Percentiles rank a stretch among this genome's conserved stretches.
Conservation (phyloP, 106 monocot species). For the Ottelia alismoides region DNA sequence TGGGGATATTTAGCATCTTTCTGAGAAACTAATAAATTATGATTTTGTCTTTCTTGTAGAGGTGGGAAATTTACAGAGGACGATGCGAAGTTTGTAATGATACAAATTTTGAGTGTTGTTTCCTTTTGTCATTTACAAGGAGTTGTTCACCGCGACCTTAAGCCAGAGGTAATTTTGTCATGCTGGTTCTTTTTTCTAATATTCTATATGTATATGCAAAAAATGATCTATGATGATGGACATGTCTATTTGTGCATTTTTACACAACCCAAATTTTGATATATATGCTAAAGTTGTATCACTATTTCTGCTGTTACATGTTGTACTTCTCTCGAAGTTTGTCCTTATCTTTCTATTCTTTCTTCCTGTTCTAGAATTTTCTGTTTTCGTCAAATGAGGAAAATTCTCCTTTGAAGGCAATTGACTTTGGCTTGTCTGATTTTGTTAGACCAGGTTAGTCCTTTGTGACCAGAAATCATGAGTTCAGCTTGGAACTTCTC, state of each 20-base stretch:
- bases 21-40: no score
- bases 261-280: no score
- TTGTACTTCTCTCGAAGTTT: no score
- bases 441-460: constrained; percentile 61
- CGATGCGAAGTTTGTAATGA: constrained; percentile 61
- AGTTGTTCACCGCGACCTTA: constrained; percentile 78
- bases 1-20: no score
- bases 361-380: constrained; percentile 35
- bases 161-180: constrained; percentile 82
- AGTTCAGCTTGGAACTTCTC: no score
- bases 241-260: no score
- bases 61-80: constrained; percentile 83
- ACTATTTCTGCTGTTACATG: no score
- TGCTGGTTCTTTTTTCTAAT: no score
- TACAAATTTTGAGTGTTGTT: constrained; percentile 65
- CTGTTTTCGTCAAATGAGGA: constrained; percentile 52
- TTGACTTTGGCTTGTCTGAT: constrained; percentile 73
- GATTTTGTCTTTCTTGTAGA: constrained; percentile 29
- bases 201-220: no score
- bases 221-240: no score
- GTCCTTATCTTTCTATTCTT: background rate
- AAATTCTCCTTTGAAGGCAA: constrained; percentile 42
- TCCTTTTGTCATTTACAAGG: constrained; percentile 84
- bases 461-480: no score
- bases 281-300: no score